These are phyloP conservation scores for Calycina herbarum DNA, from an alignment of 2,329 filamentous ascomycete genomes.

Conservation along the genomic window DNA sequence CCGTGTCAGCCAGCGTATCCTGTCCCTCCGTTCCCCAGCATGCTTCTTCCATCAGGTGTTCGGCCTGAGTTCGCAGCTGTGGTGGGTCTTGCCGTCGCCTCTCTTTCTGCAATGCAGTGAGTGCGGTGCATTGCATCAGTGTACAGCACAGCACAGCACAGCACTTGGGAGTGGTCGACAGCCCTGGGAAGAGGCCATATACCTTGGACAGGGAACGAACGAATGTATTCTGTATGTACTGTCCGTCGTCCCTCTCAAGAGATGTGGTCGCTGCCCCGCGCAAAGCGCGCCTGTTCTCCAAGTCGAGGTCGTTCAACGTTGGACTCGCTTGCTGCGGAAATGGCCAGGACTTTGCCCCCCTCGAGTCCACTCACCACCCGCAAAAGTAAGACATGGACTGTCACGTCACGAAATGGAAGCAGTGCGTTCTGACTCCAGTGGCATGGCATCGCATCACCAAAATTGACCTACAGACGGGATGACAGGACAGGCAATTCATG, in stretches of 20 bases:
- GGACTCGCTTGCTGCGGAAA: constrained; percentile 1
- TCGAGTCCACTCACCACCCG: constrained; percentile 2
- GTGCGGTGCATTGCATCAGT: constrained; percentile 3
- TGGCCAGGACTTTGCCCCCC: not conserved
- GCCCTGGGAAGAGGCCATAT: not conserved
- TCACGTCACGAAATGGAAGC: not conserved
- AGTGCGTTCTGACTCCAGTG: not conserved
- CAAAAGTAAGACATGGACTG: not conserved
- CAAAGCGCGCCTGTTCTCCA: not conserved
- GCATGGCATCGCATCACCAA: not conserved
- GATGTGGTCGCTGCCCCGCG: not conserved
- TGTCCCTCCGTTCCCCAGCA: constrained; percentile 7
- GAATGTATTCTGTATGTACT: not conserved
- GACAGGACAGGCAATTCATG: not conserved
- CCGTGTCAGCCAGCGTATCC: not conserved
- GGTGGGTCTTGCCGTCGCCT: not conserved
- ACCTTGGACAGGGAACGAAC: not conserved
- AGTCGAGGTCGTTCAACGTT: not conserved
- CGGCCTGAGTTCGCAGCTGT: constrained; percentile 5
- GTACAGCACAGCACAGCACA: too few relatives aligned
- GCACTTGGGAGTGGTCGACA: too few relatives aligned
- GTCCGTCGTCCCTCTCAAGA: not conserved
- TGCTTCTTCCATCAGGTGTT: constrained; percentile 8
- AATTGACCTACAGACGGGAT: not conserved
- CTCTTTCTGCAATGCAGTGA: not conserved